A percentile compares a stretch with the other conserved stretches of the same genome.
Conservation (phyloP, 202 grass and related monocot species). For the Elaeis oleifera region DNA sequence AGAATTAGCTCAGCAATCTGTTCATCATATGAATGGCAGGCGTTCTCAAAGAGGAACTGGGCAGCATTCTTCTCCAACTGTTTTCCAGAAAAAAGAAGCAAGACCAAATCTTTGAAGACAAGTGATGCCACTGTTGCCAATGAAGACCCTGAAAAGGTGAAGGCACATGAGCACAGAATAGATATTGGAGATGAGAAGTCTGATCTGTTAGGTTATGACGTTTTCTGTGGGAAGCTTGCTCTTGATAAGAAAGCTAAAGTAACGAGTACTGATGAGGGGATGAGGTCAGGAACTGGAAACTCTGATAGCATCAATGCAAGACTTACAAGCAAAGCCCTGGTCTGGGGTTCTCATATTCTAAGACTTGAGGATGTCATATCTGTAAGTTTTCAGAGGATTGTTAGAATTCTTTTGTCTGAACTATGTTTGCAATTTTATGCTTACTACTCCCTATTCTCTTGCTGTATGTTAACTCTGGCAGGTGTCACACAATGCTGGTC, state of each 20-base stretch:
- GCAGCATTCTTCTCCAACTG: slow-evolving; percentile 63
- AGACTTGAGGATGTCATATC: slow-evolving; percentile 70
- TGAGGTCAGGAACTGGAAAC: slow-evolving; percentile 32
- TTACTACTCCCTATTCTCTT: slow-evolving; percentile 7
- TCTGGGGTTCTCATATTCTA: slow-evolving; percentile 69
- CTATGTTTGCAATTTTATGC: slow-evolving; percentile 19
- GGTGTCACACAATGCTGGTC: slow-evolving; percentile 68
- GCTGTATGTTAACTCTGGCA: slow-evolving; percentile 32
- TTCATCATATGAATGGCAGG: slow-evolving; percentile 44
- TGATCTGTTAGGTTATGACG: slow-evolving; percentile 81
- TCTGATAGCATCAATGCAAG: slow-evolving; percentile 45
- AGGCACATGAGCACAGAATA: slow-evolving; percentile 49
- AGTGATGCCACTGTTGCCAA: slow-evolving; percentile 31
- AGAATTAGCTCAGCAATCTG: slow-evolving; percentile 59
- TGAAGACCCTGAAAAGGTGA: slow-evolving; percentile 37
- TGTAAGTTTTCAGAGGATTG: slow-evolving; percentile 53
- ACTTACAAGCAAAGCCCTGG: slow-evolving; percentile 85
- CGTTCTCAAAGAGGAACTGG: slow-evolving; percentile 51
- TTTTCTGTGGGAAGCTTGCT: slow-evolving; percentile 69
- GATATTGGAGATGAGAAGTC: slow-evolving; percentile 76
- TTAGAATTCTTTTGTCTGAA: slow-evolving; percentile 15
- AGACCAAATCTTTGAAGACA: slow-evolving; percentile 47
- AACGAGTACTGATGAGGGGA: slow-evolving; percentile 30
- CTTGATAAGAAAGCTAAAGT: slow-evolving; percentile 61
- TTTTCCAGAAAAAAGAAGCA: slow-evolving; percentile 69